phyloP scores from a whole-genome alignment of 768 basidiomycete species.

The Tulasnella calospora region DNA sequence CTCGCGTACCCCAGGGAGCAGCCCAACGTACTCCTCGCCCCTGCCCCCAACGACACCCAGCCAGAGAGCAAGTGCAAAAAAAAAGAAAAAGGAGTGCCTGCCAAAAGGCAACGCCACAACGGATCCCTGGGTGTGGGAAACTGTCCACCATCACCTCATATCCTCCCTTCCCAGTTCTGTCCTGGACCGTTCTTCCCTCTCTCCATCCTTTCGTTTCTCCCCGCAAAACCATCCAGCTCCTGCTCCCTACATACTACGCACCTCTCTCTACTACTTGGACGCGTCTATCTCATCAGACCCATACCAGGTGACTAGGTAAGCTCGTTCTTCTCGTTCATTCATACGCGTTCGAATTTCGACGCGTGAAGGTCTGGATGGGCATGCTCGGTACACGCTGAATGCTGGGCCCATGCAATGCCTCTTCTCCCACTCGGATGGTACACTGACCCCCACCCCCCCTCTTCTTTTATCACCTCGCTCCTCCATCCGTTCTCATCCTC shows the following conservation, averaged over 20 bases:
- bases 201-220: conserved; percentile 3
- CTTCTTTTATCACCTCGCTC: conserved; percentile 8
- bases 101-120: not conserved
- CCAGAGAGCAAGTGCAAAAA: not conserved
- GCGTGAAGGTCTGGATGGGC: not conserved
- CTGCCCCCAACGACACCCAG: not conserved
- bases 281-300: not conserved
- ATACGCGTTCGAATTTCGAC: not conserved
- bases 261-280: not conserved
- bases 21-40: not conserved
- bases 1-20: conserved; percentile 6
- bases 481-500: not conserved
- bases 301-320: not conserved
- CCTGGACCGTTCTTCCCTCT: not conserved
- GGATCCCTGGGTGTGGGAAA: not conserved
- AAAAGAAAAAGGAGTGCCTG: not conserved
- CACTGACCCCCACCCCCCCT: conserved; percentile 1
- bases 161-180: not conserved
- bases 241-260: not conserved
- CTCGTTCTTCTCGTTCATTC: not conserved
- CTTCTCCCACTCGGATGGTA: not conserved
- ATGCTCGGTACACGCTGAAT: not conserved
- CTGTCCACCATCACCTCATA: not conserved
- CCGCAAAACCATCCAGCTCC: not conserved
- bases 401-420: conserved; percentile 1